These are phyloP conservation scores for Phytophthora aleatoria DNA, from an alignment of 352 stramenopile genomes.

Conservation along the genomic window DNA sequence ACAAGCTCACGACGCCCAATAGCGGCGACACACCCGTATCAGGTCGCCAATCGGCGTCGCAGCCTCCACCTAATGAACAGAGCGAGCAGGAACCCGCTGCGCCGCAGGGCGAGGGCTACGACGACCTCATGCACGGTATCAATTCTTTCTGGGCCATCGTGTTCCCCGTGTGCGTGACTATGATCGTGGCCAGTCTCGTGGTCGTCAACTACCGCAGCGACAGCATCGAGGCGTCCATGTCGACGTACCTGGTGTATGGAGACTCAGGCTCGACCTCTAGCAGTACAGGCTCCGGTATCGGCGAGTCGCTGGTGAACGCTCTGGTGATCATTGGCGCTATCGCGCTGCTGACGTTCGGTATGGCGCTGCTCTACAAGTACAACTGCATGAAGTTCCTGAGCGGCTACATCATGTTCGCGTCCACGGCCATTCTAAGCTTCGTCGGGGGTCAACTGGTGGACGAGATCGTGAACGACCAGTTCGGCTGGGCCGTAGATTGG, in stretches of 20 bases:
- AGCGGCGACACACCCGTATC: conserved; percentile 30
- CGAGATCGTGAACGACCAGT: conserved; percentile 75
- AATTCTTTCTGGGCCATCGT: conserved; percentile 90
- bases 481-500: conserved; percentile 79
- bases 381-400: conserved; percentile 84
- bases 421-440: conserved; percentile 85
- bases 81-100: conserved; percentile 6
- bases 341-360: conserved; percentile 84
- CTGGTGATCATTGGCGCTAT: conserved; percentile 91
- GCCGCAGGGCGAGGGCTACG: conserved; percentile 42
- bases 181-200: conserved; percentile 79
- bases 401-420: conserved; percentile 91
- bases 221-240: conserved; percentile 81
- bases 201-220: conserved; percentile 86
- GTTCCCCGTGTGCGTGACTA: conserved; percentile 82
- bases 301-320: conserved; percentile 85
- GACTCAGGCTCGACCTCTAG: conserved; percentile 46
- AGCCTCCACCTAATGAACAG: conserved; percentile 5
- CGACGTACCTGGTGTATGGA: conserved; percentile 83
- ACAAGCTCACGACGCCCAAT: conserved; percentile 68
- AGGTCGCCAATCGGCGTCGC: conserved; percentile 14
- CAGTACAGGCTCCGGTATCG: conserved; percentile 38
- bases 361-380: conserved; percentile 91
- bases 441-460: conserved; percentile 86
- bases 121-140: conserved; percentile 86